Evolutionary conservation across 495 filamentous ascomycete genomes (phyloP), one percentile per base, ranked within the genome.

Genomic region (Tuber brumale): DNA sequence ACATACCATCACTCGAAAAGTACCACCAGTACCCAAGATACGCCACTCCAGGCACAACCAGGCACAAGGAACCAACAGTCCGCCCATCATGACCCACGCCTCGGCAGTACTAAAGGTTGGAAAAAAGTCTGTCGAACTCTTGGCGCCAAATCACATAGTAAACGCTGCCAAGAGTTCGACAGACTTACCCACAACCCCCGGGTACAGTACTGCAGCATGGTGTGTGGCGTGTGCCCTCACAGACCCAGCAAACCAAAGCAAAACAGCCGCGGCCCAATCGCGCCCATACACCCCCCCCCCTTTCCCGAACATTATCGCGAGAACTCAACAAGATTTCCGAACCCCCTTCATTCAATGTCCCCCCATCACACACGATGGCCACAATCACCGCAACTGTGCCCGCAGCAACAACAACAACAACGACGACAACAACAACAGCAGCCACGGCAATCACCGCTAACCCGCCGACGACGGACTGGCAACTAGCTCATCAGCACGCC

Each of bases 401-500:
- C 44, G 41, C 42, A 75, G 69, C 69, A 35, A 76, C 74, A 39
- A 14, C 51, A 27, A 4, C 51, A 14, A 27, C 80, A 21, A 14
- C 70, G 27, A 78, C 81, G 42, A 76, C 81, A 69, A 70, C 74
- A 45, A 70, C 70, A 44, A 18, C 51, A 43, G 43, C 74, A 45
- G 57, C 74, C 43, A 73, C 80, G 43, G 27, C 80, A 39, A 73
- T 71, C 76, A 23, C 80, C n/a, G 18, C 66, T 16, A 35, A 73
- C 3, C 70, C 78, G 9, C 51, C 80, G 4, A 73, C 79, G 45
- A 74, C 76, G 23, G 81, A 83, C 75, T 83, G 81, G 82, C 77
- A 80, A n/a, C 72, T 79, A 39, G 82, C 81, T 21, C 83, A 77
- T n/a, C 77, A 76, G 45, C 76, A 77, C 69, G 81, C 82, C 43